A percentile compares a stretch with the other conserved stretches of the same genome.
These are phyloP conservation scores for Colletotrichum musae DNA, from an alignment of 2,329 filamentous ascomycete genomes.

Conservation along the genomic window DNA sequence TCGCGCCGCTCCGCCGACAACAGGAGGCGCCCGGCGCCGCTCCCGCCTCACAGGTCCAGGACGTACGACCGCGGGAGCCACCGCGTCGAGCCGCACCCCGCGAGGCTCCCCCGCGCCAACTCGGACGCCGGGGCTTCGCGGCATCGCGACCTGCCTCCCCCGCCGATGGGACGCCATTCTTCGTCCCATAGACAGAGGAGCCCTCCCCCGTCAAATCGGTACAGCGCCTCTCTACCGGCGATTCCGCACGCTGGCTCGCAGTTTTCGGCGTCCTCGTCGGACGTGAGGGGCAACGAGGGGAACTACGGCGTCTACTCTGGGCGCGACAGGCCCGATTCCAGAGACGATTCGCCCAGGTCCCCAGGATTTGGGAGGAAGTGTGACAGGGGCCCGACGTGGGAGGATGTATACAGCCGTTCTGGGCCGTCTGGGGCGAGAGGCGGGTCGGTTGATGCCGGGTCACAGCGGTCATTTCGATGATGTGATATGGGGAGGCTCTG, in stretches of 20 bases:
- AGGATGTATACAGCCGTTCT: constrained; percentile 23
- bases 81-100: constrained; percentile 11
- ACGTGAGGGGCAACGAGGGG: constrained; percentile 12
- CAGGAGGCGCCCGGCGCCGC: constrained; percentile 4
- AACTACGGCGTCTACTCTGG: constrained; percentile 28
- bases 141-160: constrained; percentile 24
- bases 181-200: constrained; percentile 13
- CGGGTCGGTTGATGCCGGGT: constrained; percentile 3
- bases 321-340: neutral
- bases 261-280: neutral
- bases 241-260: constrained; percentile 9
- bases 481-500: neutral
- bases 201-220: constrained; percentile 27
- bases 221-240: constrained; percentile 27
- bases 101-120: constrained; percentile 19
- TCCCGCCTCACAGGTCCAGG: neutral
- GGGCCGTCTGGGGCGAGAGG: constrained; percentile 10
- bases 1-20: constrained; percentile 9
- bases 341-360: constrained; percentile 29
- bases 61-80: constrained; percentile 20
- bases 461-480: constrained; percentile 32
- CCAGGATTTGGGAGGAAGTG: constrained; percentile 4
- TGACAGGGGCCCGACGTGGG: constrained; percentile 24
- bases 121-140: constrained; percentile 23
- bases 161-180: constrained; percentile 30